Conservation (phyloP, 306 rosid species). For the Neltuma alba region DNA sequence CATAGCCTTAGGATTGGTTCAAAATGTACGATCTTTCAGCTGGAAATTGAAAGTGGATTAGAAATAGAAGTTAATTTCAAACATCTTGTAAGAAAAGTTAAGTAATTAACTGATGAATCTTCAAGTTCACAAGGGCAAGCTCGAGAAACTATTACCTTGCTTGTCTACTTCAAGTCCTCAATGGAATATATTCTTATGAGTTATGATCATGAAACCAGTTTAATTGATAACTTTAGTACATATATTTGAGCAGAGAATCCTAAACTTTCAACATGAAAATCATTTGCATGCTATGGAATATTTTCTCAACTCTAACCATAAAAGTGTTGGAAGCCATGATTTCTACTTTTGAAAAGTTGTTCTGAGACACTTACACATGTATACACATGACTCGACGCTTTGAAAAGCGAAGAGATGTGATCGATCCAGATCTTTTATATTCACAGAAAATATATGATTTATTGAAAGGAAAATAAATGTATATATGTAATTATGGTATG, state of each 20-base stretch:
- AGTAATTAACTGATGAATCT: neutral
- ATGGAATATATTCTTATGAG: neutral
- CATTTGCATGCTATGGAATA: neutral
- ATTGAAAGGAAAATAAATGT: neutral
- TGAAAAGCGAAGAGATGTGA: neutral
- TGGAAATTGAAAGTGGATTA: neutral
- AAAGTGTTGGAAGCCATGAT: neutral
- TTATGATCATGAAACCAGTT: neutral
- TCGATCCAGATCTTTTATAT: neutral
- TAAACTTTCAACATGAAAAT: neutral
- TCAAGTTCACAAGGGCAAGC: neutral
- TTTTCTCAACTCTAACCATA: neutral
- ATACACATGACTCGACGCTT: neutral
- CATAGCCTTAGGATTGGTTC: neutral
- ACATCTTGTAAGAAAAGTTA: neutral
- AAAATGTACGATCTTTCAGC: neutral
- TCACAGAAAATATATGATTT: neutral
- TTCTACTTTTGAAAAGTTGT: neutral
- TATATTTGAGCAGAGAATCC: neutral
- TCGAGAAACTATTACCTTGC: neutral
- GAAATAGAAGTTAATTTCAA: neutral
- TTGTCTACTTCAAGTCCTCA: neutral
- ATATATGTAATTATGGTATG: neutral
- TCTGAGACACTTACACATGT: neutral
- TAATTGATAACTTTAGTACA: neutral